Conservation (phyloP, 768 basidiomycete genomes). For the Lactifluus rugatus region DNA sequence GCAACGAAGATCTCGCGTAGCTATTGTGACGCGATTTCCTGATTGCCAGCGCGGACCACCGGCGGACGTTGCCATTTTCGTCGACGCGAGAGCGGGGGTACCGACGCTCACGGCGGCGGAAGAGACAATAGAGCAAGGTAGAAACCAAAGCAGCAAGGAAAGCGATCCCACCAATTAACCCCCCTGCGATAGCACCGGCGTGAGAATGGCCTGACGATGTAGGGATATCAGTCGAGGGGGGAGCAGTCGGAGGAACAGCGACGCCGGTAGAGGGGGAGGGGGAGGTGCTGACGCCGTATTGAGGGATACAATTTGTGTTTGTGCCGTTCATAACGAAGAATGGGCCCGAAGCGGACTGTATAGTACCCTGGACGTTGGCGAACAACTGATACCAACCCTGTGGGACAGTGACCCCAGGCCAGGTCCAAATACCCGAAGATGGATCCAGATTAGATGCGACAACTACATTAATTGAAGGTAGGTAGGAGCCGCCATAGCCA, state of each 20-base stretch:
- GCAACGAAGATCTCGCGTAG: background rate
- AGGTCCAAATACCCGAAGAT: constrained; percentile 25
- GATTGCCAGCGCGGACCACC: background rate
- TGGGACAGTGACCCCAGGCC: constrained; percentile 38
- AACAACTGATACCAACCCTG: constrained; percentile 39
- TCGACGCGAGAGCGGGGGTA: background rate
- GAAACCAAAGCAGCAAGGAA: constrained; percentile 30
- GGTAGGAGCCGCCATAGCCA: constrained; percentile 9
- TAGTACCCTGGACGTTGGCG: constrained; percentile 17
- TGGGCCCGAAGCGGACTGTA: constrained; percentile 21
- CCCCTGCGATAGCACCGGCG: constrained; percentile 41
- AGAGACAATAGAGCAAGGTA: constrained; percentile 13
- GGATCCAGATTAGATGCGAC: constrained; percentile 29
- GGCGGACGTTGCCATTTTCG: background rate
- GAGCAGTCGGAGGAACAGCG: constrained; percentile 1
- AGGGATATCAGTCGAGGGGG: background rate
- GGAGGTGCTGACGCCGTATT: constrained; percentile 15
- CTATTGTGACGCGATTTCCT: background rate
- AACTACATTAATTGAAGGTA: constrained; percentile 18
- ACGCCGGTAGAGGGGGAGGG: constrained; percentile 23
- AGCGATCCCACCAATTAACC: constrained; percentile 39
- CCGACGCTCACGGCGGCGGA: constrained; percentile 5
- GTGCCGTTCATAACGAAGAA: constrained; percentile 34
- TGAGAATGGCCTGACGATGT: constrained; percentile 21
- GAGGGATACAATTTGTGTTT: constrained; percentile 28